Percentiles rank a stretch among this genome's conserved stretches.
phyloP scores from a whole-genome alignment of 169 alveolate genomes.

The Ichthyophthirius multifiliis region DNA sequence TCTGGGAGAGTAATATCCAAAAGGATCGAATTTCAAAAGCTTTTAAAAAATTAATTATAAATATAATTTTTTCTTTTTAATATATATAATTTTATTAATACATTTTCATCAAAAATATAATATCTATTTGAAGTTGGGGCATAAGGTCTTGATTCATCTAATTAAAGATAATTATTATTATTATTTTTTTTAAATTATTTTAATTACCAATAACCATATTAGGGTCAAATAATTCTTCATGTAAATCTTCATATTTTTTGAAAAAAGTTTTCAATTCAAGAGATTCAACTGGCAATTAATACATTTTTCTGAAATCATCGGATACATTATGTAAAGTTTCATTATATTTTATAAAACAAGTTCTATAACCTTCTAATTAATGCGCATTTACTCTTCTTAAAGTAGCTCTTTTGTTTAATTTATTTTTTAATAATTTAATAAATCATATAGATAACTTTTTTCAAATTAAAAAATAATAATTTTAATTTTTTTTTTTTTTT shows the following conservation, averaged over 20 bases:
- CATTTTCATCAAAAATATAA: constrained; percentile 20
- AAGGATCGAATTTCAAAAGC: constrained; percentile 30
- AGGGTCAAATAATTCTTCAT: constrained; percentile 39
- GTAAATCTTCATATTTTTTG: constrained; percentile 27
- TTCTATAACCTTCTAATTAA: constrained; percentile 25
- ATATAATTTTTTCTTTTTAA: not conserved
- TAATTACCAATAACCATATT: constrained; percentile 9
- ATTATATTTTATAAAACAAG: constrained; percentile 8
- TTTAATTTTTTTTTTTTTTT: no score
- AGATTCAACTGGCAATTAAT: constrained; percentile 13
- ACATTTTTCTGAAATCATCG: constrained; percentile 23
- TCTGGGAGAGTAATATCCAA: constrained; percentile 30
- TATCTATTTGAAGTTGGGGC: constrained; percentile 35
- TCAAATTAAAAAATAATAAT: no score
- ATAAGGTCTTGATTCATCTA: constrained; percentile 48
- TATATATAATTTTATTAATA: not conserved
- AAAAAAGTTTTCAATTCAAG: constrained; percentile 1
- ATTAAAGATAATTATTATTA: no score
- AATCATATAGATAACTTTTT: no score
- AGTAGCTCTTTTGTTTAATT: constrained; percentile 16
- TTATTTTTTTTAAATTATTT: not conserved
- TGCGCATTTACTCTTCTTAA: constrained; percentile 36
- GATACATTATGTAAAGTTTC: not conserved
- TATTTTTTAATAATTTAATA: no score
- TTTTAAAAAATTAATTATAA: not conserved